Percentiles rank a stretch among this genome's conserved stretches.
phyloP scores from a whole-genome alignment of 1,139 yeast species.

The Sugiyamaella xylanicola region DNA sequence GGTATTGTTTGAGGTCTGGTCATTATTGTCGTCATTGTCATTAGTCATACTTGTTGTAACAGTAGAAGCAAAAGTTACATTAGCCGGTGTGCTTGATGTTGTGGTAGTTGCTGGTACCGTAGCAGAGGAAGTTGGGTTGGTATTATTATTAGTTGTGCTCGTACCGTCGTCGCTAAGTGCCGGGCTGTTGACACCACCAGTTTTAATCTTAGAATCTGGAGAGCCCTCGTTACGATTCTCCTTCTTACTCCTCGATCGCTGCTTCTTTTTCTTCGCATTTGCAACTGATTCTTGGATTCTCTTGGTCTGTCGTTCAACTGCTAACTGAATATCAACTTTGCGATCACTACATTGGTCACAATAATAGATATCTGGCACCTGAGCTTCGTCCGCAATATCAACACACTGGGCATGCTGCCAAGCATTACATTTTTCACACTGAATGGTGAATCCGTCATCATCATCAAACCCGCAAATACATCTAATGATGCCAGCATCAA shows the following conservation, averaged over 20 bases:
- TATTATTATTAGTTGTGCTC: neutral
- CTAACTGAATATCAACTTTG: slow-evolving; percentile 55
- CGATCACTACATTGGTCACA: slow-evolving; percentile 78
- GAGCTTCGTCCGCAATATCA: slow-evolving; percentile 68
- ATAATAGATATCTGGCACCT: slow-evolving; percentile 80
- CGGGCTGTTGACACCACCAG: slow-evolving; percentile 5
- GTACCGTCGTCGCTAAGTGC: slow-evolving; percentile 7
- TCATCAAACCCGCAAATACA: slow-evolving; percentile 88
- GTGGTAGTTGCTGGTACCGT: neutral
- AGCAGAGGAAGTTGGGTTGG: neutral
- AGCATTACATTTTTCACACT: slow-evolving; percentile 86
- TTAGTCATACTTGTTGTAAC: neutral
- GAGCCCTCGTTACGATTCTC: slow-evolving; percentile 8
- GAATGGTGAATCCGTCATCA: slow-evolving; percentile 94
- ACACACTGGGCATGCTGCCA: slow-evolving; percentile 96
- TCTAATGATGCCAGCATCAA: slow-evolving; percentile 79
- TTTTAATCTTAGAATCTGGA: slow-evolving; percentile 10
- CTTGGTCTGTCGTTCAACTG: slow-evolving; percentile 43
- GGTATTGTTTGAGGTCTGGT: neutral
- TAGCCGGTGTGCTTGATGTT: neutral
- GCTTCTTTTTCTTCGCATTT: slow-evolving; percentile 6
- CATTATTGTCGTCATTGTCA: slow-evolving; percentile 4
- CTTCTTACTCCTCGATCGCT: slow-evolving; percentile 7
- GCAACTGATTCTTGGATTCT: slow-evolving; percentile 25
- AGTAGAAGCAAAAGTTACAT: neutral